Evolutionary conservation across 2,329 filamentous ascomycete species (phyloP).

Genomic region (Tolypocladium endophyticum): DNA sequence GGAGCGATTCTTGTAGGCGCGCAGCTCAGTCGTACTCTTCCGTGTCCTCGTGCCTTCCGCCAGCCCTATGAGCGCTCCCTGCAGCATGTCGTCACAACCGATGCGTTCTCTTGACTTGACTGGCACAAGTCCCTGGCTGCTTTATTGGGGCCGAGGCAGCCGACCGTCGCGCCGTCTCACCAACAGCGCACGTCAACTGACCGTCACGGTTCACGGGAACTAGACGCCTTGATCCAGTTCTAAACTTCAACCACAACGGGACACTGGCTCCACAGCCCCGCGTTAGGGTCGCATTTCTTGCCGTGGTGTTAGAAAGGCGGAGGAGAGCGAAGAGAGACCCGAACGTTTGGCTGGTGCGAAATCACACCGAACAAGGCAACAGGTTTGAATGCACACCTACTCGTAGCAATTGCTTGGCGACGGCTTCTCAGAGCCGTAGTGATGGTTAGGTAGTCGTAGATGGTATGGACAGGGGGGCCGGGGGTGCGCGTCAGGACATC

Average conservation of each 20-base stretch:
- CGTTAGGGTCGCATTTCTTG: neutral
- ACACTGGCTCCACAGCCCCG: neutral
- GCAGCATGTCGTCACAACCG: neutral
- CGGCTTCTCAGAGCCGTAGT: neutral
- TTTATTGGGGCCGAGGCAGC: neutral
- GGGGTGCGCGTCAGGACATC: neutral
- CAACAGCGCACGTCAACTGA: neutral
- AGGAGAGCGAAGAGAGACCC: neutral
- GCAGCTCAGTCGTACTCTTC: neutral
- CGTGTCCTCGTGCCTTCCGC: neutral
- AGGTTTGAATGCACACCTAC: neutral
- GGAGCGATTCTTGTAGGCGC: neutral
- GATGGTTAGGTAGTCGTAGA: neutral
- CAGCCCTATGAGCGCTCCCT: neutral
- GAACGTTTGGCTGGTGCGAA: neutral
- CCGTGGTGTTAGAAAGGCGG: neutral
- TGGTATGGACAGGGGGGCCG: neutral
- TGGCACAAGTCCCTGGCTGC: neutral
- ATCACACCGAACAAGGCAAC: neutral
- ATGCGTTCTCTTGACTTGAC: neutral
- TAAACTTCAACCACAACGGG: neutral
- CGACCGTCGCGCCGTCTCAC: neutral
- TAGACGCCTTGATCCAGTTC: neutral
- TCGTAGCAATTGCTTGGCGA: neutral
- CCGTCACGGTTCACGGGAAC: neutral